Percentiles rank a stretch among this genome's conserved stretches.
phyloP scores from a whole-genome alignment of 2,329 filamentous ascomycete genomes.

The Fusarium sp. region DNA sequence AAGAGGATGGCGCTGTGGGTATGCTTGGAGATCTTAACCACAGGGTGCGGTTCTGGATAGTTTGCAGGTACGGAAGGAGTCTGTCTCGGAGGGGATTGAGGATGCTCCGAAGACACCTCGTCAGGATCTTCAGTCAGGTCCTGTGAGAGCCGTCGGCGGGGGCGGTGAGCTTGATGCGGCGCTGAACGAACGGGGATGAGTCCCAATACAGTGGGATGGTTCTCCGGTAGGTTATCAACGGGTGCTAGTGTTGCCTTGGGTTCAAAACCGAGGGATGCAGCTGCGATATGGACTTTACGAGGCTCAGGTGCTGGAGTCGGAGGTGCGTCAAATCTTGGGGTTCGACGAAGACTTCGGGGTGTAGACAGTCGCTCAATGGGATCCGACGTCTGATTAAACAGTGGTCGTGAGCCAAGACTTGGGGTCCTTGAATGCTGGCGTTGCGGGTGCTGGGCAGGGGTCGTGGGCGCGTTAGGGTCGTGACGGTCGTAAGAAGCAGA shows the following conservation, averaged over 20 bases:
- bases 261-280: conserved; percentile 62
- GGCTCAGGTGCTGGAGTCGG: conserved; percentile 56
- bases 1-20: conserved; percentile 93
- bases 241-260: conserved; percentile 52
- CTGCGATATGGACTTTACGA: conserved; percentile 59
- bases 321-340: conserved; percentile 62
- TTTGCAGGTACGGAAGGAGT: conserved; percentile 50
- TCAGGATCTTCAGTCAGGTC: conserved; percentile 61
- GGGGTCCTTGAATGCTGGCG: conserved; percentile 54
- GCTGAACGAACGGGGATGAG: conserved; percentile 55
- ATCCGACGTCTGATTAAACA: conserved; percentile 51
- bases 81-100: conserved; percentile 43
- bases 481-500: conserved; percentile 64
- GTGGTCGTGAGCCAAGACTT: conserved; percentile 33
- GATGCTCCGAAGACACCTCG: conserved; percentile 54
- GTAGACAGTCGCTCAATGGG: conserved; percentile 58
- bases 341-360: conserved; percentile 63
- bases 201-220: conserved; percentile 45
- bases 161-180: conserved; percentile 52
- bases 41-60: conserved; percentile 59
- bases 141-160: conserved; percentile 59
- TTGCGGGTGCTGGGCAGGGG: conserved; percentile 60
- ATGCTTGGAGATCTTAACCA: conserved; percentile 79
- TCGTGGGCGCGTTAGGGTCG: conserved; percentile 64
- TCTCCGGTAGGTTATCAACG: conserved; percentile 41